Base-by-base conservation (phyloP, 2,329 filamentous ascomycete genomes). In the Fusarium liriodendri region DNA sequence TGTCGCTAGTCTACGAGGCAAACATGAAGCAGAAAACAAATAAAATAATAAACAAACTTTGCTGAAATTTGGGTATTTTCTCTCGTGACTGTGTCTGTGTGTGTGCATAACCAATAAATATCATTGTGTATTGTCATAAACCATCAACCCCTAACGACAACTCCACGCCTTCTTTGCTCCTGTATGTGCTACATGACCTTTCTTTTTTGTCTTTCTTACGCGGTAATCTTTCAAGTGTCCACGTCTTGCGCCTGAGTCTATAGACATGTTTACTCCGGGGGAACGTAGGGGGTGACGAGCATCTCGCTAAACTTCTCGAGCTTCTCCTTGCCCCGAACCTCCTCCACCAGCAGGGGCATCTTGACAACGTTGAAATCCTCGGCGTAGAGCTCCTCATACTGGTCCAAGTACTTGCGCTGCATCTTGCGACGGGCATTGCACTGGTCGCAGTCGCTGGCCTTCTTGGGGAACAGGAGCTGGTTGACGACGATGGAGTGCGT, bases 321-420 rank as follows among this genome's bases (percentile, higher is more conserved):
- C 84, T 91, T 96, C 80, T 98, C 96, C 88, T 97, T 98, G 52
- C 97, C 97, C 79, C 97, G 88, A 11, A 99, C 95, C 86, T 99
- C 97, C 83, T 99, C 96, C 1, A 97, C 94, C 69, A 99, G 85
- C 79, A 99, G 84, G 40, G 97, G 97, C 95, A 99, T 98, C 88
- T 96, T 96, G 77, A 99, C 96, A 42, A 99, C 95, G 82, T 99
- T 98, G 87, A 99, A 99, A 70, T 85, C 84, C 83, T 99, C 97
- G 80, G 98, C 95, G 82, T 99, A 99, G 68, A 99, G 86, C 86
- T 99, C 97, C 85, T 97, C 95, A 79, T 98, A 98, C 88, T 99
- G 96, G 81, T 98, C 95, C 50, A 99, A 89, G 82, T 99, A 99
- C 87, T 99, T 99, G 88, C 95, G 97, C 88, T 99, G 97, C 97